Conservation (phyloP, 139 green algal species). For the Coelastrella sp. region DNA sequence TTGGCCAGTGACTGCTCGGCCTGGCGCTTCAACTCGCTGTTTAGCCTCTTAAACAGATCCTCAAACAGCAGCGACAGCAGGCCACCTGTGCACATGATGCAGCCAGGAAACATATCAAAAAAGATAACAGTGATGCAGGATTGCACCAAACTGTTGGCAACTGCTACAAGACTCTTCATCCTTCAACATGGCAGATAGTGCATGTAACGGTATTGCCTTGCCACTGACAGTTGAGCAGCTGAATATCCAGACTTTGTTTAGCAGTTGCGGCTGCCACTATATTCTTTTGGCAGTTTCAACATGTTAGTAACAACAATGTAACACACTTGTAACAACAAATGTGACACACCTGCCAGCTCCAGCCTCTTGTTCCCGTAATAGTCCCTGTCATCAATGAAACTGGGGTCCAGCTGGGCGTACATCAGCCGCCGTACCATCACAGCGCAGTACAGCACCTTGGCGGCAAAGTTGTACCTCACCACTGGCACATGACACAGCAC, state of each 20-base stretch:
- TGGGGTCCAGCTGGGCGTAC: constrained; percentile 88
- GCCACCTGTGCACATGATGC: constrained; percentile 64
- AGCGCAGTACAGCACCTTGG: constrained; percentile 90
- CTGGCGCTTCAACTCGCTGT: constrained; percentile 89
- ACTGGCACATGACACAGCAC: constrained; percentile 96
- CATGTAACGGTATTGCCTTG: too few species aligned
- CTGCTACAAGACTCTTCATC: too few species aligned
- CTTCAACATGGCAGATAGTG: too few species aligned
- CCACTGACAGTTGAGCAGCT: too few species aligned
- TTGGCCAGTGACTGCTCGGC: constrained; percentile 90
- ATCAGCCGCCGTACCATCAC: constrained; percentile 97
- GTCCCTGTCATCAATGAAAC: constrained; percentile 95
- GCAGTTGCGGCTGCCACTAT: too few species aligned
- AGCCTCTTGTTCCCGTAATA: constrained; percentile 99
- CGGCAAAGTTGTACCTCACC: constrained; percentile 86
- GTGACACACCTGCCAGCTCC: constrained; percentile 90
- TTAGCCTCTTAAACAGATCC: constrained; percentile 98
- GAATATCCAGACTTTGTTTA: too few species aligned
- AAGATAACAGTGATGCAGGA: too few species aligned
- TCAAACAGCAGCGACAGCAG: constrained; percentile 99
- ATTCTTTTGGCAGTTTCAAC: too few species aligned
- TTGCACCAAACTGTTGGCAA: too few species aligned
- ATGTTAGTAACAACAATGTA: too few species aligned
- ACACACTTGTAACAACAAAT: background rate
- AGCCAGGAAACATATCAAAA: background rate